Evolutionary conservation across 1,139 yeast species (phyloP).

Genomic region (Suzukiozyma palmioleophila): DNA sequence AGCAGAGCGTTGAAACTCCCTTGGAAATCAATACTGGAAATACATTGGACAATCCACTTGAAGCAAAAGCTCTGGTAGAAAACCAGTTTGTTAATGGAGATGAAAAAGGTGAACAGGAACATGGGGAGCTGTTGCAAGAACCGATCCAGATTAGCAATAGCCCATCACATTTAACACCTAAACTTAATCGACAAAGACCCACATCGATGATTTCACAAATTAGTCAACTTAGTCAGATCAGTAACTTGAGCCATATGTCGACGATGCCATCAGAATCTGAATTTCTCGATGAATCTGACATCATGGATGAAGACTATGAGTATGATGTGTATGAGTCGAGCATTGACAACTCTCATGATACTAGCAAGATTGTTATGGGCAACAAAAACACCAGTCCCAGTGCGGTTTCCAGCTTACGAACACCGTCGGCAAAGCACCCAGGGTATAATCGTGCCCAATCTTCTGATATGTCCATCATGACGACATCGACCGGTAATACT

Average conservation of each 20-base stretch:
- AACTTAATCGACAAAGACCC: conserved; percentile 44
- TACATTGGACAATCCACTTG: background rate
- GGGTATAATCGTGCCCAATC: conserved; percentile 30
- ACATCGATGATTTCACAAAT: conserved; percentile 63
- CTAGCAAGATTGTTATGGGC: conserved; percentile 6
- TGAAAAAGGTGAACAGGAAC: background rate
- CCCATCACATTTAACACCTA: background rate
- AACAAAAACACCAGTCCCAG: conserved; percentile 9
- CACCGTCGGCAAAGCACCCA: conserved; percentile 23
- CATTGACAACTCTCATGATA: conserved; percentile 25
- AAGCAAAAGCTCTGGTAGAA: background rate
- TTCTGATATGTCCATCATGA: conserved; percentile 36
- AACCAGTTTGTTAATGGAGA: background rate
- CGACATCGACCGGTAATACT: conserved; percentile 29
- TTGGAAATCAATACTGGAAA: background rate
- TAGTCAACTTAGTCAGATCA: conserved; percentile 45
- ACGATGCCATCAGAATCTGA: conserved; percentile 47
- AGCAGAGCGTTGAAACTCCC: conserved; percentile 1
- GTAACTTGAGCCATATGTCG: conserved; percentile 47
- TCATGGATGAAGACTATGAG: conserved; percentile 39
- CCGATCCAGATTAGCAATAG: background rate
- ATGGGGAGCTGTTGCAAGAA: background rate
- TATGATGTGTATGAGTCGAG: conserved; percentile 32
- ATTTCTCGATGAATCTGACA: conserved; percentile 42
- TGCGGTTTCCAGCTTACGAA: background rate